Evolutionary conservation across 805 yeast genomes (phyloP).

Genomic region (Starmerella floricola): DNA sequence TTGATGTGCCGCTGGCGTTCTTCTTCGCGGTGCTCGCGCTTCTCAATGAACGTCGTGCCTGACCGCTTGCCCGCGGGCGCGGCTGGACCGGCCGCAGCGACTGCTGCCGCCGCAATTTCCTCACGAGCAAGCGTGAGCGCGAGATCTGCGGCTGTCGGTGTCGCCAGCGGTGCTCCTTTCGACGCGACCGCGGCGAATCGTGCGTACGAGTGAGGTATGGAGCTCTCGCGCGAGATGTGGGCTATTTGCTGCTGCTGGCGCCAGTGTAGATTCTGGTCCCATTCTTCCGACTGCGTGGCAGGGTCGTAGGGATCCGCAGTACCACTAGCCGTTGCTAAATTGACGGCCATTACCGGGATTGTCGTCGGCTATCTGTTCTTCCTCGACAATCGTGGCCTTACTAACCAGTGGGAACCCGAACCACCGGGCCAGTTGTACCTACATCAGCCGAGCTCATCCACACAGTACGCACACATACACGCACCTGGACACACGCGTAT

Average conservation of each 20-base stretch:
- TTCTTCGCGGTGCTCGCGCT: constrained; percentile 31
- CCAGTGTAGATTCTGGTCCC: constrained; percentile 38
- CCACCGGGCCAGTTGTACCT: no score
- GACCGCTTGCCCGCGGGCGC: constrained; percentile 11
- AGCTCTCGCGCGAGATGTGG: constrained; percentile 55
- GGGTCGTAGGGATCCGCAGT: constrained; percentile 5
- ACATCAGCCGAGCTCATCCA: no score
- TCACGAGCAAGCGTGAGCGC: constrained; percentile 31
- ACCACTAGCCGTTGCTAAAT: constrained; percentile 3
- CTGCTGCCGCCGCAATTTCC: constrained; percentile 23
- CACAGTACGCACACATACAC: no score
- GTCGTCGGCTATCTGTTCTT: background rate
- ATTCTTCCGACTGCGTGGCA: constrained; percentile 2
- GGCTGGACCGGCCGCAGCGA: constrained; percentile 24
- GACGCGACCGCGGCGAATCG: constrained; percentile 60
- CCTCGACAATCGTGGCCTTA: background rate
- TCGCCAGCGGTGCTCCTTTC: constrained; percentile 24
- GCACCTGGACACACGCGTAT: no score
- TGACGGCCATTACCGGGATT: constrained; percentile 6
- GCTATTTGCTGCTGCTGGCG: constrained; percentile 66
- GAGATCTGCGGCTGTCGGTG: constrained; percentile 30
- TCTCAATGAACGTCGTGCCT: constrained; percentile 18
- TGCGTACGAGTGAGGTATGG: constrained; percentile 69
- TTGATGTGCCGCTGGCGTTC: constrained; percentile 32
- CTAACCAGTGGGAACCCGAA: background rate